Evolutionary conservation across 75 land plant genomes (phyloP), one percentile per base, ranked within the genome.

Genomic region (Cupressus sempervirens): DNA sequence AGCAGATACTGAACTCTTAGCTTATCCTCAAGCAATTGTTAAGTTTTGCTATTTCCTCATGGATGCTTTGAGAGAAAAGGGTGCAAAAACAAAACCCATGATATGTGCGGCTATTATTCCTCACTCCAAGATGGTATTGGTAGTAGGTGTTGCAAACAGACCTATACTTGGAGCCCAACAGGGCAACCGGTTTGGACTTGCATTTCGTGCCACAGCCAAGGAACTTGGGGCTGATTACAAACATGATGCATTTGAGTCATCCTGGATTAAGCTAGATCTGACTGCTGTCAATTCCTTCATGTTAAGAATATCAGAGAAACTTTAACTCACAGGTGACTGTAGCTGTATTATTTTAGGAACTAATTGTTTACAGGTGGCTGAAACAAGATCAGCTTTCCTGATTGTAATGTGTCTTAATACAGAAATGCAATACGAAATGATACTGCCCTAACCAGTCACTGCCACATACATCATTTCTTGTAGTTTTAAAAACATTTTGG

Each of bases 1-100:
- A 62, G 89, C 86, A 7, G 98, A 97, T 70, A 84, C 91, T 29
- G 89, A 92, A 82, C 87, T 91, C 18, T 90, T 97, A 81, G 95
- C 94, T 34, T 90, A 94, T 79, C 99, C 98, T 7, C 93, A 94
- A 74, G 95, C 98, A 13, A 88, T 97, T 48, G 94, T 98, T 16
- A 97, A 93, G 79, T 93, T 97, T 52, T 92, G 98, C 83, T 96
- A 92, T 84, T 97, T 97, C 65, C 82, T 97, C 29, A 97, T 97
- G 99, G 99, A 97, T 88, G 94, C 99, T 23, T 84, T 97, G 84
- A 81, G 87, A 56, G 99, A 97, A 84, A 96, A 91, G 83, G 99
- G 98, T 30, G 95, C 94, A 75, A 89, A 88, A 62, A 91, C 91
- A 94, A 96, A 96, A 90, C 98, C 99, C 53, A 83, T 97, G 89